Evolutionary conservation across 2,329 filamentous ascomycete genomes (phyloP), one percentile per base, ranked within the genome.

Genomic region (Ceratocystis huliohia): DNA sequence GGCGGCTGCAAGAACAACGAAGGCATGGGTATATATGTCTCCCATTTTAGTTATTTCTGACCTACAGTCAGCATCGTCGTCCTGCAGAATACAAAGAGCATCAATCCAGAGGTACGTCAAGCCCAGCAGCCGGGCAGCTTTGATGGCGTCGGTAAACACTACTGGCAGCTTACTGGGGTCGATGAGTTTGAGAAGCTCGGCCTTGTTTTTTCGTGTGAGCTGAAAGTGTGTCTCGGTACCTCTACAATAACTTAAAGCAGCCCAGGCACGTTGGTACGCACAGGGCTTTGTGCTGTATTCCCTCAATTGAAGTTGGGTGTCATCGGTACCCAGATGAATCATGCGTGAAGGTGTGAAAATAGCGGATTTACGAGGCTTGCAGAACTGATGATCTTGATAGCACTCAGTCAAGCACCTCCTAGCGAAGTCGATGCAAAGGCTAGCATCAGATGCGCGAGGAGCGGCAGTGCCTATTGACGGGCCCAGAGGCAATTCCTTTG

Each of bases 101-200:
- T 75, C 73, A 33, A 75, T 73, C 74, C 74, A 75, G 0, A 75
- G 56, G 61, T 73, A 75, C 0, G 56, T 48, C 7, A 74, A 33
- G 0, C 65, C 62, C 2, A 75, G 70, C 3, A 63, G 37, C 1
- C 70, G 69, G 3, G 72, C 69, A 4, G 74, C 65, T 0, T 28
- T n/a, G 37, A 76, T 70, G 1, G 72, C 71, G 46, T 75, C 72
- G 3, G 63, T 67, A n/a, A 74, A 72, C 5, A 70, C 71, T 3
- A 53, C 64, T 8, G 70, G 70, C 1, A 72, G 67, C 10, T 56
- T 20, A 25, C 45, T 61, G 15, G 28, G 4, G 6, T 63, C 61
- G 22, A 68, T 68, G 17, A n/a, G 30, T n/a, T 68, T 66, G 25
- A 68, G 61, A 15, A 65, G 57, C 20, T 50, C 30, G 15, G 61